These are phyloP conservation scores for Suillus plorans DNA, from an alignment of 768 basidiomycete genomes.

Conservation along the genomic window DNA sequence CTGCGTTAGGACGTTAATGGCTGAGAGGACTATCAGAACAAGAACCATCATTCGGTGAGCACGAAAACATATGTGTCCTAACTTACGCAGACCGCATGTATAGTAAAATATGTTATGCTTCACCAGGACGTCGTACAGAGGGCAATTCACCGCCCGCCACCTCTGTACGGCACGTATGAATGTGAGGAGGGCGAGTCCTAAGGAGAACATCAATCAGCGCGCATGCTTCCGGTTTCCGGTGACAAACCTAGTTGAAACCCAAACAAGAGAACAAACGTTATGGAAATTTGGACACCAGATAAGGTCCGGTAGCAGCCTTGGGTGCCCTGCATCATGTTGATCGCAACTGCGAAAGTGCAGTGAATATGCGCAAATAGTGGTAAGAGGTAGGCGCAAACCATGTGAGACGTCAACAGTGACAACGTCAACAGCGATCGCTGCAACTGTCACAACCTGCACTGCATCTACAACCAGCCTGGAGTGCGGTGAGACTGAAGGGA, in stretches of 20 bases:
- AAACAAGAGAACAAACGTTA: not conserved
- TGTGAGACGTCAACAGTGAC: not conserved
- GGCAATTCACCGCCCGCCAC: not conserved
- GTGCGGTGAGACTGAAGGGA: not conserved
- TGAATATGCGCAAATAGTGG: not conserved
- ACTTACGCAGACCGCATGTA: not conserved
- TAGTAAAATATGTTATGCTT: not conserved
- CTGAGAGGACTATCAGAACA: not conserved
- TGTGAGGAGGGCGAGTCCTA: not conserved
- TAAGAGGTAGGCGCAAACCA: not conserved
- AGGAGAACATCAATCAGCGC: not conserved
- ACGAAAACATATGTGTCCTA: not conserved
- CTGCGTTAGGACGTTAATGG: not conserved
- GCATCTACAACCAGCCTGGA: not conserved
- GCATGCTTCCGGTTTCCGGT: not conserved
- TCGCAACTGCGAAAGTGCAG: not conserved
- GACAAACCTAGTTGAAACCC: not conserved
- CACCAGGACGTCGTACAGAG: not conserved
- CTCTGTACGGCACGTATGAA: not conserved
- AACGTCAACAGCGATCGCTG: not conserved
- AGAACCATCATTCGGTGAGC: not conserved
- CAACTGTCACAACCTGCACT: not conserved
- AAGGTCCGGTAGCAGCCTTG: not conserved
- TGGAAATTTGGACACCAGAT: no score
- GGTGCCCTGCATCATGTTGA: not conserved